Conservation (phyloP, 352 stramenopile genomes). For the Phytophthora crassamura region DNA sequence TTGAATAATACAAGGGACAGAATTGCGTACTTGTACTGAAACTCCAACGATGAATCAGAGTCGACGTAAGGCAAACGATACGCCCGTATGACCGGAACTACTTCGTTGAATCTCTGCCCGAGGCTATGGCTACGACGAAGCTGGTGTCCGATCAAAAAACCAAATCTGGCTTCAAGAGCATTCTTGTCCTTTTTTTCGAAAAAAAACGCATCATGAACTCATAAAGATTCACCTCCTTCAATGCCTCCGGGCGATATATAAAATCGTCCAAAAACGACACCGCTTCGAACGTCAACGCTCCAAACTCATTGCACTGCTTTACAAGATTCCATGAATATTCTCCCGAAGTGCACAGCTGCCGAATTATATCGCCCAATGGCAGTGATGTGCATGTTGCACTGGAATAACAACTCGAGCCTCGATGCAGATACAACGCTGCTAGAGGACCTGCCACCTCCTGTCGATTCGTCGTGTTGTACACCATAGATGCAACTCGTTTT, state of each 20-base stretch:
- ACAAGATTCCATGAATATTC: slow-evolving; percentile 1
- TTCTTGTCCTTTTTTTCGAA: no score
- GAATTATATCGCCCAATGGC: slow-evolving; percentile 3
- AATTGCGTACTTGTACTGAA: slow-evolving; percentile 1
- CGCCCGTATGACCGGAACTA: not conserved
- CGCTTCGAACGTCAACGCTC: not conserved
- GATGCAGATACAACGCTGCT: not conserved
- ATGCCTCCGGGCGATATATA: no score
- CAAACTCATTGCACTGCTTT: not conserved
- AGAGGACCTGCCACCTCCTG: not conserved
- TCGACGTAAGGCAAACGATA: slow-evolving; percentile 1
- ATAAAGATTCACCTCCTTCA: no score
- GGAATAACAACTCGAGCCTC: not conserved
- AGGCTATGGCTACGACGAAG: not conserved
- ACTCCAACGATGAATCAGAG: not conserved
- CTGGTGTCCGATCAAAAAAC: no score
- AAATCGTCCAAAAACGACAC: not conserved
- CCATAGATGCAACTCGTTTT: not conserved
- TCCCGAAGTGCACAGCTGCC: not conserved
- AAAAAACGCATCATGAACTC: no score
- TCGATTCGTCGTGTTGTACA: not conserved
- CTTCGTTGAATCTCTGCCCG: not conserved
- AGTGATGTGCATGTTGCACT: not conserved
- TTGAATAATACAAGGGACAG: no score
- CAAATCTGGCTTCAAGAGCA: no score